phyloP scores from a whole-genome alignment of 1,284 basidiomycete species.

The Cryptococcus sp. region DNA sequence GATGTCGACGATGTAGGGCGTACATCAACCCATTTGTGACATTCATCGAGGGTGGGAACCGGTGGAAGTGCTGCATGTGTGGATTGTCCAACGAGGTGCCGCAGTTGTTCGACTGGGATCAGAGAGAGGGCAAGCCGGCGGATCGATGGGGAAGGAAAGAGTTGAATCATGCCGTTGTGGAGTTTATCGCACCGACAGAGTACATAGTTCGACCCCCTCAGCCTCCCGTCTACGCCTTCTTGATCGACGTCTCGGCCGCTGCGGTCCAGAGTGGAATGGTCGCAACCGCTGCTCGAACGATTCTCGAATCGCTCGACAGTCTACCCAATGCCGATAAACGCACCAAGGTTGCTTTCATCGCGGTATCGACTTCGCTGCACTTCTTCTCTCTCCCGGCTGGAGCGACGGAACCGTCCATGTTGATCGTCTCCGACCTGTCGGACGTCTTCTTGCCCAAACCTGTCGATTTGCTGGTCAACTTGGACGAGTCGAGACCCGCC shows the following conservation, averaged over 20 bases:
- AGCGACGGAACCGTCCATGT: conserved; percentile 80
- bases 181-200: conserved; percentile 96
- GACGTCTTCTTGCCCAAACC: conserved; percentile 98
- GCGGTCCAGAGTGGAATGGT: conserved; percentile 96
- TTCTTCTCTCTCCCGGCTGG: conserved; percentile 89
- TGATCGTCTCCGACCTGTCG: conserved; percentile 93
- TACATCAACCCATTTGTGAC: conserved; percentile 99
- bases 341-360: conserved; percentile 89
- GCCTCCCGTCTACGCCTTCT: conserved; percentile 92
- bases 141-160: conserved; percentile 93
- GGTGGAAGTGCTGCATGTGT: conserved; percentile 99
- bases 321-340: conserved; percentile 91
- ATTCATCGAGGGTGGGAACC: conserved; percentile 95
- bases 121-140: conserved; percentile 84
- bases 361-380: conserved; percentile 87
- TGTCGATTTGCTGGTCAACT: conserved; percentile 88
- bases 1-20: conserved; percentile 92
- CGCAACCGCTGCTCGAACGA: conserved; percentile 90
- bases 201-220: conserved; percentile 98
- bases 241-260: conserved; percentile 91
- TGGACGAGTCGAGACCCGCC: conserved; percentile 74
- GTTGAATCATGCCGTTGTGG: conserved; percentile 87
- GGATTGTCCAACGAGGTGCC: conserved; percentile 98
- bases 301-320: conserved; percentile 89
- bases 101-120: conserved; percentile 98